A percentile compares a stretch with the other conserved stretches of the same genome.
Evolutionary conservation across 805 yeast genomes (phyloP).

Genomic region (Candida piceae): DNA sequence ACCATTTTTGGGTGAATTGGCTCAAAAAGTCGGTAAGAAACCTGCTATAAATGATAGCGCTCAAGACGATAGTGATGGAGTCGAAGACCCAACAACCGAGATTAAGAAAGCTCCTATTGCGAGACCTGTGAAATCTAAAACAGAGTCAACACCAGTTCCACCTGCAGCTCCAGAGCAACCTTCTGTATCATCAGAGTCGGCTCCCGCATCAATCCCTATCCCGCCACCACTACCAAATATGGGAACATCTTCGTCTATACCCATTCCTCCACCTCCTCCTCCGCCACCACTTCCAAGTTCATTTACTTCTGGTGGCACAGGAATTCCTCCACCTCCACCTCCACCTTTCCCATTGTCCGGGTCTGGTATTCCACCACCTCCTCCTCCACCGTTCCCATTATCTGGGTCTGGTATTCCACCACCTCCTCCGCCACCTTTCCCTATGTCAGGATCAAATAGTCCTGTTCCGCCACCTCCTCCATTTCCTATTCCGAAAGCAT

Average conservation of each 20-base stretch:
- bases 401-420: slow-evolving; percentile 23
- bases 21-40: slow-evolving; percentile 41
- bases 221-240: too few species aligned
- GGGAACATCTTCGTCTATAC: background rate
- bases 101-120: background rate
- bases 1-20: slow-evolving; percentile 49
- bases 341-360: slow-evolving; percentile 31
- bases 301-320: slow-evolving; percentile 6
- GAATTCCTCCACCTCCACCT: slow-evolving; percentile 23
- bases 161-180: slow-evolving; percentile 23
- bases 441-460: slow-evolving; percentile 10
- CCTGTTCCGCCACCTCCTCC: slow-evolving; percentile 31
- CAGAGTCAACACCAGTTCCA: background rate
- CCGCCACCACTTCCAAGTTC: slow-evolving; percentile 2
- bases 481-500: slow-evolving; percentile 16
- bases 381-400: slow-evolving; percentile 33
- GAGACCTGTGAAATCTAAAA: too few species aligned
- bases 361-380: slow-evolving; percentile 7
- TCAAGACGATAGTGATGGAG: slow-evolving; percentile 2
- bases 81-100: background rate
- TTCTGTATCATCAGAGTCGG: too few species aligned
- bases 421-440: slow-evolving; percentile 32
- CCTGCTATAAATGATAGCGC: slow-evolving; percentile 28
- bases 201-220: too few species aligned
- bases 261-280: slow-evolving; percentile 2